Evolutionary conservation across 202 grass and related monocot genomes (phyloP).

Genomic region (Brachypodium distachyon): DNA sequence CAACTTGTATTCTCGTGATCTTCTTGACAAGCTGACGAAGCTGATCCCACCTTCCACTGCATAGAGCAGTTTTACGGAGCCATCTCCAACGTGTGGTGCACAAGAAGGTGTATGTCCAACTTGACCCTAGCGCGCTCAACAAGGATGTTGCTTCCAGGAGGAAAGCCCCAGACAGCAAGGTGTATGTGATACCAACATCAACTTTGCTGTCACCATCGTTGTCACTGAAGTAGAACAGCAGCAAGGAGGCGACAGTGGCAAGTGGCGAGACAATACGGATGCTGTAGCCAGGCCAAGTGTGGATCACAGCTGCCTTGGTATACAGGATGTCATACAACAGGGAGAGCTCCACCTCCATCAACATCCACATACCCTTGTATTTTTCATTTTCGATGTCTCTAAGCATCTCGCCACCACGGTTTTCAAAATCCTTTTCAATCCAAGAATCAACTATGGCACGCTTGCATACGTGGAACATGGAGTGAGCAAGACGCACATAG

Average conservation of each 20-base stretch:
- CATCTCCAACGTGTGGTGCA: neutral
- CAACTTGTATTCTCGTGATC: too few relatives aligned
- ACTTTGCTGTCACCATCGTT: neutral
- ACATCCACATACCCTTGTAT: neutral
- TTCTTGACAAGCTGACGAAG: neutral
- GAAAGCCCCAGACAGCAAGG: constrained; percentile 12
- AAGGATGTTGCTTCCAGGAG: constrained; percentile 2
- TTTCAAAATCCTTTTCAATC: neutral
- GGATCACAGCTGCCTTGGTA: too few relatives aligned
- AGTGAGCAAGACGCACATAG: too few relatives aligned
- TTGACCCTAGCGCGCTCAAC: constrained; percentile 5
- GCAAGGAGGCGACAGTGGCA: neutral
- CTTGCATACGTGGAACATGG: constrained; percentile 11
- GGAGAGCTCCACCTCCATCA: constrained; percentile 26
- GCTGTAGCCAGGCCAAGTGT: neutral
- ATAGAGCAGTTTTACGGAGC: neutral
- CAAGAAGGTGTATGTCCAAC: constrained; percentile 22
- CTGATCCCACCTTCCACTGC: neutral
- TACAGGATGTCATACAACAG: constrained; percentile 33
- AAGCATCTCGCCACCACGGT: too few relatives aligned
- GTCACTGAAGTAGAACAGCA: constrained; percentile 10
- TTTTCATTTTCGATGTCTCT: too few relatives aligned
- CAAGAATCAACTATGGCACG: neutral
- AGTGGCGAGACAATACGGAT: neutral
- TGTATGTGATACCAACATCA: constrained; percentile 32